Conservation (phyloP, 495 filamentous ascomycete genomes). For the Xylaria intraflava region DNA sequence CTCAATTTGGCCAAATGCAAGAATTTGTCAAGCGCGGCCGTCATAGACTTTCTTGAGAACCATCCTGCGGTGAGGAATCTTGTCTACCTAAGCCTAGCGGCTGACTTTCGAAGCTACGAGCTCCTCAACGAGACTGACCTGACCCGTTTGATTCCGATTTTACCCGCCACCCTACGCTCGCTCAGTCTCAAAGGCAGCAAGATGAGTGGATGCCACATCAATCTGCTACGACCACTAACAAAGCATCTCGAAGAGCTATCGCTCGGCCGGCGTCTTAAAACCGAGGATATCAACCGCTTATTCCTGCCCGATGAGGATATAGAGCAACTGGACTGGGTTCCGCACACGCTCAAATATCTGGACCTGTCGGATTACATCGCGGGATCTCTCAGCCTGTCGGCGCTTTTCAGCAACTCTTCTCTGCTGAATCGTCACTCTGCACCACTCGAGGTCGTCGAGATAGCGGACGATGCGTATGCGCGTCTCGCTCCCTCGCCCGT, state of each 20-base stretch:
- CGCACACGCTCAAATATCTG: conserved; percentile 66
- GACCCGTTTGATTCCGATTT: conserved; percentile 56
- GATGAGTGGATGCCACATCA: conserved; percentile 58
- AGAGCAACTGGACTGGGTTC: conserved; percentile 44
- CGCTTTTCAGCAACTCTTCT: conserved; percentile 55
- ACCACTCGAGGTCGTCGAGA: conserved; percentile 74
- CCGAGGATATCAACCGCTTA: conserved; percentile 56
- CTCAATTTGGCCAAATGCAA: conserved; percentile 74
- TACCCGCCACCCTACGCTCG: conserved; percentile 63
- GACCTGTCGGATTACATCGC: conserved; percentile 60
- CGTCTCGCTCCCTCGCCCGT: conserved; percentile 49
- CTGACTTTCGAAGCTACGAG: conserved; percentile 67
- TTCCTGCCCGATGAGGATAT: conserved; percentile 42
- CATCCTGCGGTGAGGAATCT: conserved; percentile 66
- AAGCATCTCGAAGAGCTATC: conserved; percentile 78
- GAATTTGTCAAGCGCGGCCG: conserved; percentile 54
- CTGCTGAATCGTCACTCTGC: conserved; percentile 56
- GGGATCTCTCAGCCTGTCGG: conserved; percentile 51
- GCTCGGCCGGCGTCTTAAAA: conserved; percentile 60
- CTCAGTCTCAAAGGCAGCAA: conserved; percentile 72
- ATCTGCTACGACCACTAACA: conserved; percentile 61
- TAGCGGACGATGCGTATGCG: conserved; percentile 63
- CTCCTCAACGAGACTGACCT: conserved; percentile 62
- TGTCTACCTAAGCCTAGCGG: conserved; percentile 68
- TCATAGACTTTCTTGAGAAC: conserved; percentile 65